Conservation (phyloP, 371 early-diverging fungal species). For the Mortierella polycephala region DNA sequence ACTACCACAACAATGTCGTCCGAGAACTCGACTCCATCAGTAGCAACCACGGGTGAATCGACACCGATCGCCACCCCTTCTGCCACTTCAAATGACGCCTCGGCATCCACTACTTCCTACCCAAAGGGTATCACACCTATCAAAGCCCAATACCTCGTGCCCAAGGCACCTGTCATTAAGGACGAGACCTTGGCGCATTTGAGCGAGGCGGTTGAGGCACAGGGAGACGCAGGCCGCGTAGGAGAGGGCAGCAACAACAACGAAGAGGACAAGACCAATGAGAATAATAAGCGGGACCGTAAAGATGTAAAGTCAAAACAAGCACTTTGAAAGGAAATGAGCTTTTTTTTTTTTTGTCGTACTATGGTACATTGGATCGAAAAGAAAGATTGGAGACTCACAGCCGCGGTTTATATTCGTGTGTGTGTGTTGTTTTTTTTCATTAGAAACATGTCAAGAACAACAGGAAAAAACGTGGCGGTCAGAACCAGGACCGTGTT, state of each 20-base stretch:
- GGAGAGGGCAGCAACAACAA: conserved; percentile 5
- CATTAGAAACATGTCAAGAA: conserved; percentile 47
- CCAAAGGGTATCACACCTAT: conserved; percentile 36
- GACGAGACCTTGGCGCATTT: conserved; percentile 37
- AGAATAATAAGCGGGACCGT: conserved; percentile 38
- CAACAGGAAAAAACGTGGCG: conserved; percentile 40
- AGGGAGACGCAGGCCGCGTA: conserved; percentile 37
- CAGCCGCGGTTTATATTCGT: too few relatives aligned
- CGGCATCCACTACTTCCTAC: conserved; percentile 2
- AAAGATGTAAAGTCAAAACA: conserved; percentile 17
- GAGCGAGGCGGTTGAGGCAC: conserved; percentile 38
- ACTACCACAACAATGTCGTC: conserved; percentile 9
- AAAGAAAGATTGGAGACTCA: too few relatives aligned
- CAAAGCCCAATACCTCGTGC: conserved; percentile 35
- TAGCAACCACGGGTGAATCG: not conserved
- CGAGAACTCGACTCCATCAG: conserved; percentile 14
- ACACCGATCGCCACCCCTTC: conserved; percentile 1
- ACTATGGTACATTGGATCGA: not conserved
- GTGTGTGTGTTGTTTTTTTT: not conserved
- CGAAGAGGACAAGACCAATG: conserved; percentile 11
- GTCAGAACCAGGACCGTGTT: conserved; percentile 56
- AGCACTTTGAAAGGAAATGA: not conserved
- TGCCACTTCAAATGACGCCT: conserved; percentile 1
- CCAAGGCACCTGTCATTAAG: conserved; percentile 9
- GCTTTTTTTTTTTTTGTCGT: not conserved